Conservation (phyloP, 768 basidiomycete species). For the Suillus brevipes region DNA sequence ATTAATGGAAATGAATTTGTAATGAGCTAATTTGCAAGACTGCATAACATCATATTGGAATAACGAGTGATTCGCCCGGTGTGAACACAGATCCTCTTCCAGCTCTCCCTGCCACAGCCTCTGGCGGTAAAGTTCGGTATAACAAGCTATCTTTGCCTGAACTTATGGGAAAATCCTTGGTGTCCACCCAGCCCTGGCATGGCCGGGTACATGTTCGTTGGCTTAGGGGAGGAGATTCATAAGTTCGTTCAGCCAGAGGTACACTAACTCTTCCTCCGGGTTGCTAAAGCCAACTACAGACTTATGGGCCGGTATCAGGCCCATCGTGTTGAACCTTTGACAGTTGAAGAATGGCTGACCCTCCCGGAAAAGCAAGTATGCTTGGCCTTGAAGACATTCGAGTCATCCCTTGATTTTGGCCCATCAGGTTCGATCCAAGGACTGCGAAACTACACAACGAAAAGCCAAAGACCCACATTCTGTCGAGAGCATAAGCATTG, state of each 20-base stretch:
- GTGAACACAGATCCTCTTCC: too few species aligned
- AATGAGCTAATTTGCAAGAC: too few species aligned
- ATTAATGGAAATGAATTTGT: background rate
- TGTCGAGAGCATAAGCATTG: constrained; percentile 34
- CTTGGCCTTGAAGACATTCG: constrained; percentile 16
- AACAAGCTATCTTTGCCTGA: constrained; percentile 48
- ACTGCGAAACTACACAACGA: constrained; percentile 40
- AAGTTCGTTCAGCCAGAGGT: constrained; percentile 41
- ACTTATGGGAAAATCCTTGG: constrained; percentile 56
- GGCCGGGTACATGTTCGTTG: constrained; percentile 59
- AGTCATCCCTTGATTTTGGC: background rate
- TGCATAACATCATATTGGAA: too few species aligned
- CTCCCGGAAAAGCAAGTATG: constrained; percentile 27
- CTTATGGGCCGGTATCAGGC: constrained; percentile 38
- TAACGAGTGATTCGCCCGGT: too few species aligned
- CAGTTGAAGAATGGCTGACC: constrained; percentile 46
- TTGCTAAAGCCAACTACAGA: constrained; percentile 37
- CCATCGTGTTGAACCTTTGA: constrained; percentile 41
- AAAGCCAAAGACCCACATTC: constrained; percentile 38
- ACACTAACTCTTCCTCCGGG: constrained; percentile 48
- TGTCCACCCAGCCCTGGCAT: constrained; percentile 47
- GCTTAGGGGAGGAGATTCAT: constrained; percentile 46
- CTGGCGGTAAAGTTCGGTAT: constrained; percentile 34
- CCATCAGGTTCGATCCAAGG: constrained; percentile 20
- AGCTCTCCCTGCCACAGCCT: constrained; percentile 27